Base-by-base conservation (phyloP, 305 asterid genomes). In the Plantago coronopus region DNA sequence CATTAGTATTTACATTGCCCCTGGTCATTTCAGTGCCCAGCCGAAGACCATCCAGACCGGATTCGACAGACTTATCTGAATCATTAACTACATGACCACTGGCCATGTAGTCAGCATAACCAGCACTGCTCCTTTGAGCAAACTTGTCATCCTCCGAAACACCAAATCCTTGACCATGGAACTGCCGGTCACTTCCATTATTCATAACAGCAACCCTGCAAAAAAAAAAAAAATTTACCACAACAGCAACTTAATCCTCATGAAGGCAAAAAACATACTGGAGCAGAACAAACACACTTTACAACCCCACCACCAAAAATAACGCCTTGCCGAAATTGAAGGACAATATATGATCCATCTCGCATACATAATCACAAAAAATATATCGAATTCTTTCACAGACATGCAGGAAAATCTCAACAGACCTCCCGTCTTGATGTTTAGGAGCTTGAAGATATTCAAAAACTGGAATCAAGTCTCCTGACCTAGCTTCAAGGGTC, bases 391-490 rank as follows among this genome's bases (percentile, higher is more conserved):
- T 15, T 11, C 46, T 46, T 54, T 29, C 45, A 22, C 21, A 53
- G 13, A 20, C 20, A 42, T 3, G 44, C 23, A 54, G 22, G 48
- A 40, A 22, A 14, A 37, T 53, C 29, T 48, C 9, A 66, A 70
- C 79, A 15, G 19, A 93, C 99, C 96, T 85, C 72, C 79, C 87
- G 29, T 51, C 78, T 45, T 74, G 94, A 63, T 73, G 69, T 63
- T 71, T 82, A 54, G 87, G 84, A 67, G 73, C 71, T 69, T 83
- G 96, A 71, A 75, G 81, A 69, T 74, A 76, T 72, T 89, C 87
- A 65, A 79, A 80, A 76, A 85, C 91, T 5, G 97, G 96, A 73
- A 91, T 83, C 66, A 86, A 68, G 75, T 78, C 85, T 70, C 77
- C 87, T 21, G 95, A 80, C 77, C 91, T 78, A 15, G 84, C 81